A percentile compares a stretch with the other conserved stretches of the same genome.
These are phyloP conservation scores for Mallotus japonicus DNA, from an alignment of 441 rosid genomes.

Conservation along the genomic window DNA sequence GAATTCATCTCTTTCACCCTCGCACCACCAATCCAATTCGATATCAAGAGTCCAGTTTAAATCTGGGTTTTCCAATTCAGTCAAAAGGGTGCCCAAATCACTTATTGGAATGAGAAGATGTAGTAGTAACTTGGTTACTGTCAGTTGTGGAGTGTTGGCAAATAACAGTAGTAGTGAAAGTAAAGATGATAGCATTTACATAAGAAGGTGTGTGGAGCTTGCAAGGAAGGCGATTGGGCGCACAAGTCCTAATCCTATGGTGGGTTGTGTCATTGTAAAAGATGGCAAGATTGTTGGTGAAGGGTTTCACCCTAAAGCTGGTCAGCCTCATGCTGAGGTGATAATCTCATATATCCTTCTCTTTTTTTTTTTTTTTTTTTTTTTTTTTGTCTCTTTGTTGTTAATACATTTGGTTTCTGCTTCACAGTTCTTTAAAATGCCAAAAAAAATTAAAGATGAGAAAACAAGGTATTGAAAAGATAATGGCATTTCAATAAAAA, in stretches of 20 bases:
- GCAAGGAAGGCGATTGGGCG: constrained; percentile 74
- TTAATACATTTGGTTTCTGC: not conserved
- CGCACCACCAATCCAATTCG: constrained; percentile 10
- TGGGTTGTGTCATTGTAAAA: constrained; percentile 86
- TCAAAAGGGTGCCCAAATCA: constrained; percentile 29
- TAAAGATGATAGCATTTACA: constrained; percentile 60
- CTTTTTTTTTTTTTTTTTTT: too few species aligned
- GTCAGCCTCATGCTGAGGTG: constrained; percentile 98
- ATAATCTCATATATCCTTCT: not conserved
- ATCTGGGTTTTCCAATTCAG: constrained; percentile 31
- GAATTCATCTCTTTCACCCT: constrained; percentile 13
- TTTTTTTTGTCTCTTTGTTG: not conserved
- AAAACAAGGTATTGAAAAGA: not conserved
- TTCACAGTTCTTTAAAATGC: not conserved
- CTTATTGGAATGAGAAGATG: constrained; percentile 21
- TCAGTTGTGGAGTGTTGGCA: constrained; percentile 30
- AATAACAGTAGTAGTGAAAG: constrained; percentile 12
- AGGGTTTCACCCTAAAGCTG: constrained; percentile 98
- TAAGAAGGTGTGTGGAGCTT: constrained; percentile 71
- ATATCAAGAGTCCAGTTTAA: constrained; percentile 6
- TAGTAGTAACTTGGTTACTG: constrained; percentile 20
- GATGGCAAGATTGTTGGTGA: constrained; percentile 82
- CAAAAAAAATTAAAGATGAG: not conserved
- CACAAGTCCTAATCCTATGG: constrained; percentile 96
- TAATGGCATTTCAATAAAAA: not conserved